Conservation (phyloP, 495 filamentous ascomycete species). For the Penicillium bovifimosum region DNA sequence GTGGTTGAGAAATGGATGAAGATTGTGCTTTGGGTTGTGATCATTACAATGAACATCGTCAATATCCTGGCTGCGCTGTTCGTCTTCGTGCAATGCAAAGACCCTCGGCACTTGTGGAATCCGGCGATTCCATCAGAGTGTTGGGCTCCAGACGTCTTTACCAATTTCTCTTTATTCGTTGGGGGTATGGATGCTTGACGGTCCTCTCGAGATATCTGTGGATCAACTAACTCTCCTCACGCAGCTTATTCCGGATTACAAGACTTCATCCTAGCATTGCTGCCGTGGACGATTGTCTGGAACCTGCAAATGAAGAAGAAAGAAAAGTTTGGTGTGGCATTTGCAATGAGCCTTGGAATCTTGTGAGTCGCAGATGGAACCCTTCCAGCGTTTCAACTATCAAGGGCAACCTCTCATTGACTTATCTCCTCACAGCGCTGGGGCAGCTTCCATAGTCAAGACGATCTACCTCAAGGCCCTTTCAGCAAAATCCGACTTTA, state of each 20-base stretch:
- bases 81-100: conserved; percentile 17
- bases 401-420: too few relatives aligned
- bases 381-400: neutral
- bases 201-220: too few relatives aligned
- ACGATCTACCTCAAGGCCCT: conserved; percentile 14
- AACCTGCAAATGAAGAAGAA: conserved; percentile 21
- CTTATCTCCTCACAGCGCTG: conserved; percentile 3
- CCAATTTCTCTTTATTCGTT: conserved; percentile 18
- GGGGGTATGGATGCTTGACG: too few relatives aligned
- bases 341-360: conserved; percentile 20
- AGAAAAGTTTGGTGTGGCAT: conserved; percentile 18
- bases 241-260: conserved; percentile 21
- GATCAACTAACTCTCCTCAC: neutral
- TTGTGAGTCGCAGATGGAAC: conserved; percentile 11
- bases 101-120: conserved; percentile 19
- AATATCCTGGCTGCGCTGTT: conserved; percentile 16
- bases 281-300: conserved; percentile 22
- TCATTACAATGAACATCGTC: conserved; percentile 20
- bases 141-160: conserved; percentile 18
- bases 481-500: conserved; percentile 17
- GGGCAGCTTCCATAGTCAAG: conserved; percentile 17
- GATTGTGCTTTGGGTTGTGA: conserved; percentile 16
- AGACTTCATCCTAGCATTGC: conserved; percentile 16
- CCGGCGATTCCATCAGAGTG: conserved; percentile 17
- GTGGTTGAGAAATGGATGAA: conserved; percentile 20